phyloP scores from a whole-genome alignment of 2,329 filamentous ascomycete genomes.

The Plenodomus tracheiphilus region DNA sequence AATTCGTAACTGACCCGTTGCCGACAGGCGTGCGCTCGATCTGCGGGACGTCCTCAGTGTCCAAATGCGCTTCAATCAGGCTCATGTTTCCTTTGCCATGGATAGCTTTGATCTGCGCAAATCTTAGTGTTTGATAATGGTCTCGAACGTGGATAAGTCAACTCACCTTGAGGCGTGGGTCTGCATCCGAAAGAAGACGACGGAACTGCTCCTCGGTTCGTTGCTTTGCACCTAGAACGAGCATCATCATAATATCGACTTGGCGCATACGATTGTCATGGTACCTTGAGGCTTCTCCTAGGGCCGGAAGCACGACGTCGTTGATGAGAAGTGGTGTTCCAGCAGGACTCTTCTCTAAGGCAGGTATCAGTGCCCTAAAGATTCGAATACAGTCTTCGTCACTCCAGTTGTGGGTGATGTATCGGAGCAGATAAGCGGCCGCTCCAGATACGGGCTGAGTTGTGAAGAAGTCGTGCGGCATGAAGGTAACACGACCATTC shows the following conservation, averaged over 20 bases:
- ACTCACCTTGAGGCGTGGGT: conserved; percentile 14
- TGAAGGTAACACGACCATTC: conserved; percentile 21
- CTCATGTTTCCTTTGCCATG: conserved; percentile 20
- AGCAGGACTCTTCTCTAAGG: conserved; percentile 28
- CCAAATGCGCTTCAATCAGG: conserved; percentile 18
- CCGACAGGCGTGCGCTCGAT: neutral
- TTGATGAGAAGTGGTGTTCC: conserved; percentile 40
- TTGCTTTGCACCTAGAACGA: conserved; percentile 26
- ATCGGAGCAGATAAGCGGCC: conserved; percentile 45
- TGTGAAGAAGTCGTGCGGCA: conserved; percentile 27
- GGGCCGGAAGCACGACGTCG: conserved; percentile 36
- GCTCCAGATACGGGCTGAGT: conserved; percentile 26
- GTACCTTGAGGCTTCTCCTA: conserved; percentile 14
- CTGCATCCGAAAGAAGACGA: conserved; percentile 13
- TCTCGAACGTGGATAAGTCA: neutral
- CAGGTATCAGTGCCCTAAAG: conserved; percentile 39
- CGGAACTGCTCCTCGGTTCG: conserved; percentile 21
- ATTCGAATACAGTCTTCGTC: conserved; percentile 45
- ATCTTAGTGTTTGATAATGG: neutral
- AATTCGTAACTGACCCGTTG: neutral
- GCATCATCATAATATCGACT: conserved; percentile 37
- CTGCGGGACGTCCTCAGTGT: neutral
- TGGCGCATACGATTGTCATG: conserved; percentile 34
- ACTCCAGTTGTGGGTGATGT: conserved; percentile 48
- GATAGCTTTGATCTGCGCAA: conserved; percentile 12